A percentile compares a stretch with the other conserved stretches of the same genome.
Evolutionary conservation across 257 asterid species (phyloP).

Genomic region (Misopates orontium): DNA sequence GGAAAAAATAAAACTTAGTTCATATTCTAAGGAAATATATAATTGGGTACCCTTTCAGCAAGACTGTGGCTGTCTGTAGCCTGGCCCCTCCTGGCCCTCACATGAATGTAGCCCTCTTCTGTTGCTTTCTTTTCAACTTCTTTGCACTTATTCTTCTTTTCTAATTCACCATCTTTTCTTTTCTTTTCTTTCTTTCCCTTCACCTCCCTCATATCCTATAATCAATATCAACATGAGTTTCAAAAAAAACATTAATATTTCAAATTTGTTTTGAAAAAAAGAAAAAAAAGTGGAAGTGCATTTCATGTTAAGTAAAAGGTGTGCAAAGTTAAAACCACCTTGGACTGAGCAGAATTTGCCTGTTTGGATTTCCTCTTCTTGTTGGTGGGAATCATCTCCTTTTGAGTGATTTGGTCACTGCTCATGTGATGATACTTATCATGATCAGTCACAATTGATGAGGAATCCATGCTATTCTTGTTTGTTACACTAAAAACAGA

Average conservation of each 20-base stretch:
- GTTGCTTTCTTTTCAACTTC: slow-evolving; percentile 19
- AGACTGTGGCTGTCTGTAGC: slow-evolving; percentile 73
- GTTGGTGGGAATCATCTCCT: background rate
- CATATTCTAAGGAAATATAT: background rate
- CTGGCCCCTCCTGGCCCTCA: slow-evolving; percentile 70
- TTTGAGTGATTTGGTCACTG: background rate
- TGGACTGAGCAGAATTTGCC: slow-evolving; percentile 38
- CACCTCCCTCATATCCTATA: slow-evolving; percentile 25
- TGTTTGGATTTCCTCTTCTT: slow-evolving; percentile 40
- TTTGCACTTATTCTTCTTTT: slow-evolving; percentile 28
- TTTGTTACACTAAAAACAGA: slow-evolving; percentile 9
- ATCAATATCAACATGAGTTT: no score
- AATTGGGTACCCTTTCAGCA: slow-evolving; percentile 61
- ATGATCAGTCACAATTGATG: slow-evolving; percentile 37
- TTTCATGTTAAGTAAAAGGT: no score
- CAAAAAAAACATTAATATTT: background rate
- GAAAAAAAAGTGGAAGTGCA: background rate
- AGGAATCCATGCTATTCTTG: slow-evolving; percentile 37
- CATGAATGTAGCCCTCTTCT: slow-evolving; percentile 58
- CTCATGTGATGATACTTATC: background rate
- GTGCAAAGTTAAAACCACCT: slow-evolving; percentile 27
- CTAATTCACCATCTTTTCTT: slow-evolving; percentile 26
- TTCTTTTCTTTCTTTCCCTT: slow-evolving; percentile 23
- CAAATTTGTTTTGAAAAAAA: no score
- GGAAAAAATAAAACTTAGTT: no score